A percentile compares a stretch with the other conserved stretches of the same genome.
phyloP scores from a whole-genome alignment of 305 asterid species.

The Withania somnifera region DNA sequence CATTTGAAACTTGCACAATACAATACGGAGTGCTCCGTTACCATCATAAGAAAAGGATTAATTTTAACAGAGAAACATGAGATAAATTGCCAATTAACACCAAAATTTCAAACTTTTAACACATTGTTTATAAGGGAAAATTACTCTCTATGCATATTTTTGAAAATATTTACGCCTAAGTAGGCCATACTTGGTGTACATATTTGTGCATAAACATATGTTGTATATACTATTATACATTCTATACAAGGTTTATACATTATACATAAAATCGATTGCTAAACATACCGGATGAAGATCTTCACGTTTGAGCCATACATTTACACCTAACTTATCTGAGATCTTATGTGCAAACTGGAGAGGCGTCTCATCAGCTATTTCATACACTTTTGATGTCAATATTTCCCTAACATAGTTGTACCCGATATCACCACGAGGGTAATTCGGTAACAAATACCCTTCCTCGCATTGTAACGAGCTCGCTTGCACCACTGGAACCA shows the following conservation, averaged over 20 bases:
- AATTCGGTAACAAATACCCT: slow-evolving; percentile 44
- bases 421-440: not conserved
- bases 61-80: not conserved
- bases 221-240: no score
- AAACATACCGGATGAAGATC: slow-evolving; percentile 68
- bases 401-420: slow-evolving; percentile 49
- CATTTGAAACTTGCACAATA: no score
- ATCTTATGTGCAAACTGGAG: slow-evolving; percentile 65
- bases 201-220: no score
- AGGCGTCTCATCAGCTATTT: slow-evolving; percentile 71
- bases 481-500: slow-evolving; percentile 32
- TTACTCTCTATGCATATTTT: no score
- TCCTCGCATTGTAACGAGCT: slow-evolving; percentile 51
- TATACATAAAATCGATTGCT: not conserved
- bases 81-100: not conserved
- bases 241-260: no score
- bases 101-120: not conserved
- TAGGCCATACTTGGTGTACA: no score
- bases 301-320: slow-evolving; percentile 79
- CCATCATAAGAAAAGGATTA: no score
- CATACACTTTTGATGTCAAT: slow-evolving; percentile 70
- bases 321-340: slow-evolving; percentile 52
- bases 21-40: no score
- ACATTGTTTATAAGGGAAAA: no score
- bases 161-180: no score